Evolutionary conservation across 129 eudicot species (phyloP).

Genomic region (Chrysanthemum seticuspe): DNA sequence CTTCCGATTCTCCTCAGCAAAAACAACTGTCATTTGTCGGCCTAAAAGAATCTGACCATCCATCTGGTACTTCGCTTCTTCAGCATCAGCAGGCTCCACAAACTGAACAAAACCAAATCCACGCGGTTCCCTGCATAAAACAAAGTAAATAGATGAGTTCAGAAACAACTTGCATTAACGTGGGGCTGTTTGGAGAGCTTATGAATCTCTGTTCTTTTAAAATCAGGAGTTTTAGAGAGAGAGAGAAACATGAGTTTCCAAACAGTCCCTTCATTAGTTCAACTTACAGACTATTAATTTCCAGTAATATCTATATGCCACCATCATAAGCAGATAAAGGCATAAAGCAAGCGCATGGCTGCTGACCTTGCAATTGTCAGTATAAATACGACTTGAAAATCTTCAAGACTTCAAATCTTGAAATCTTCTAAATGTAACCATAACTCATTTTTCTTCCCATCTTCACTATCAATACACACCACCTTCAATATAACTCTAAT

Average conservation of each 20-base stretch:
- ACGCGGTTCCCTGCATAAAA: conserved; percentile 53
- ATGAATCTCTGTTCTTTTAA: not conserved
- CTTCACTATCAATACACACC: conserved; percentile 75
- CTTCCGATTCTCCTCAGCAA: conserved; percentile 90
- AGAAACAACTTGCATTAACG: not conserved
- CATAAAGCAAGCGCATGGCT: conserved; percentile 62
- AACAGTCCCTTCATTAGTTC: conserved; percentile 22
- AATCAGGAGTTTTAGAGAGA: too few species aligned
- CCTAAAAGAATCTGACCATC: conserved; percentile 69
- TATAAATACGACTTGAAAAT: conserved; percentile 68
- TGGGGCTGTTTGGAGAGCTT: conserved; percentile 24
- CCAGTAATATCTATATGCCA: conserved; percentile 41
- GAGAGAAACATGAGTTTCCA: conserved; percentile 18
- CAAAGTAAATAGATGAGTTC: not conserved
- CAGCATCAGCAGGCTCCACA: conserved; percentile 79
- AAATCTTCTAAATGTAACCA: conserved; percentile 67
- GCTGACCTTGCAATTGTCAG: conserved; percentile 62
- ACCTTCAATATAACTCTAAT: conserved; percentile 71
- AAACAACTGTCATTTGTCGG: conserved; percentile 74
- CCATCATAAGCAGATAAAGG: conserved; percentile 38
- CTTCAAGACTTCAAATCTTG: conserved; percentile 92
- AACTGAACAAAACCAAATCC: conserved; percentile 86
- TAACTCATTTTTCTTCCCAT: conserved; percentile 61
- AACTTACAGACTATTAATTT: conserved; percentile 26
- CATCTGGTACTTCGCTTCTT: conserved; percentile 74